Evolutionary conservation across 2,329 filamentous ascomycete species (phyloP).

Genomic region (Epichloe scottii): DNA sequence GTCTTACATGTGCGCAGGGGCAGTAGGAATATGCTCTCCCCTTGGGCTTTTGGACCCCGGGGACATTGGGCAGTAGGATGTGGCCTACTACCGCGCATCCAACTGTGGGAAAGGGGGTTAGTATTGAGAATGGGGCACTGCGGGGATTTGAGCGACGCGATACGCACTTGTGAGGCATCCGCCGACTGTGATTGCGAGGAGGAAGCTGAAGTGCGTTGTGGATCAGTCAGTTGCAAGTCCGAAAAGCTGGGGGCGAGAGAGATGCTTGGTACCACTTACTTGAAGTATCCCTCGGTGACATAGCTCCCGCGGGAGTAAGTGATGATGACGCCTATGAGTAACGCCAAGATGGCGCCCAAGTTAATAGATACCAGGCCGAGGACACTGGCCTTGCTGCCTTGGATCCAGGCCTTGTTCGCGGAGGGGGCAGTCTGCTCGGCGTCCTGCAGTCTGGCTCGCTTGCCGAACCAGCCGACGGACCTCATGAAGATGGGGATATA

Average conservation of each 20-base stretch:
- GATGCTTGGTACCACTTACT: slow-evolving; percentile 2
- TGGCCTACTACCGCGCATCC: slow-evolving; percentile 8
- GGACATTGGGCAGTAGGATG: slow-evolving; percentile 9
- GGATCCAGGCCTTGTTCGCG: slow-evolving; percentile 5
- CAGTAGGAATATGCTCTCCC: slow-evolving; percentile 8
- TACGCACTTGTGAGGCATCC: slow-evolving; percentile 10
- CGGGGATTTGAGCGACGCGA: no score
- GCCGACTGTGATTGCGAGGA: slow-evolving; percentile 10
- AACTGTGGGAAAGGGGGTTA: slow-evolving; percentile 2
- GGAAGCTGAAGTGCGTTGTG: slow-evolving; percentile 4
- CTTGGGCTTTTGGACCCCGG: slow-evolving; percentile 6
- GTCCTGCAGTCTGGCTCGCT: slow-evolving; percentile 2
- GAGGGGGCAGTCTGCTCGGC: background rate
- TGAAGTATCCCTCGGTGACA: slow-evolving; percentile 10
- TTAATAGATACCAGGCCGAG: slow-evolving; percentile 9
- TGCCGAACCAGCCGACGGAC: slow-evolving; percentile 7
- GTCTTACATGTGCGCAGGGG: slow-evolving; percentile 9
- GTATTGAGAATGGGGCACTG: background rate
- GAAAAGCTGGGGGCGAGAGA: background rate
- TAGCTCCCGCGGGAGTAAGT: slow-evolving; percentile 9
- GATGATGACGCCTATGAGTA: slow-evolving; percentile 11
- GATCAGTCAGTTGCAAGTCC: background rate
- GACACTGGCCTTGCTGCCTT: slow-evolving; percentile 10
- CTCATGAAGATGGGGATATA: slow-evolving; percentile 13
- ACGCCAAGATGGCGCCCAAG: slow-evolving; percentile 9